phyloP scores from a whole-genome alignment of 805 yeast species.

The Ogataea thermomethanolica region DNA sequence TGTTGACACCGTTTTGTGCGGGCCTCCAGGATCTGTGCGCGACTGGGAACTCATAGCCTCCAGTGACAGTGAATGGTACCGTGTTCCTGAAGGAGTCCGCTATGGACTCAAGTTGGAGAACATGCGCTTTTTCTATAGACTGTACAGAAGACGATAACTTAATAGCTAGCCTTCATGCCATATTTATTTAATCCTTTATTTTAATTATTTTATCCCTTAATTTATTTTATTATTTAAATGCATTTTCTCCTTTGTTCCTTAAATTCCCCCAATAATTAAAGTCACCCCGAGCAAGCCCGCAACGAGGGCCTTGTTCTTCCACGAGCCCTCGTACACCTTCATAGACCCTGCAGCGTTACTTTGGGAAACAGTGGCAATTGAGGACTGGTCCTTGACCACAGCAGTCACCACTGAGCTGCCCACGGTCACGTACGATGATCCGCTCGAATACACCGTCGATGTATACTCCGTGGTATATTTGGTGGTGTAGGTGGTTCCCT shows the following conservation, averaged over 20 bases:
- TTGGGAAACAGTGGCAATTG: constrained; percentile 17
- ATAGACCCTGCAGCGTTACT: constrained; percentile 18
- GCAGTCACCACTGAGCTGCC: constrained; percentile 16
- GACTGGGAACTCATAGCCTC: constrained; percentile 64
- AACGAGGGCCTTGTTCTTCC: constrained; percentile 23
- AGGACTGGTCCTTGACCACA: constrained; percentile 17
- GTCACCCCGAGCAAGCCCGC: constrained; percentile 23
- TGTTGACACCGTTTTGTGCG: constrained; percentile 67
- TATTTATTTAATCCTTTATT: not conserved
- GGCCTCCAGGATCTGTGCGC: constrained; percentile 44
- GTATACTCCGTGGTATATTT: constrained; percentile 14
- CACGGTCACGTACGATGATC: constrained; percentile 12
- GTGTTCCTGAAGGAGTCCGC: constrained; percentile 46
- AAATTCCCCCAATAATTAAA: constrained; percentile 20
- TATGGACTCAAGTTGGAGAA: constrained; percentile 75
- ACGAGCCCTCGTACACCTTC: constrained; percentile 11
- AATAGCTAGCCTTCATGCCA: too few species aligned
- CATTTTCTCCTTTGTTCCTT: not conserved
- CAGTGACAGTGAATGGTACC: constrained; percentile 80
- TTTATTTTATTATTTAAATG: not conserved
- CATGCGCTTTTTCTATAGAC: constrained; percentile 80
- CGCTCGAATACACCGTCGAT: constrained; percentile 13
- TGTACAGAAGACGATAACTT: constrained; percentile 42
- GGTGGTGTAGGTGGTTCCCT: constrained; percentile 10
- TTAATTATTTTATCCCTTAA: not conserved